Conservation (phyloP, 1,284 basidiomycete genomes). For the Cryptococcus sp. region DNA sequence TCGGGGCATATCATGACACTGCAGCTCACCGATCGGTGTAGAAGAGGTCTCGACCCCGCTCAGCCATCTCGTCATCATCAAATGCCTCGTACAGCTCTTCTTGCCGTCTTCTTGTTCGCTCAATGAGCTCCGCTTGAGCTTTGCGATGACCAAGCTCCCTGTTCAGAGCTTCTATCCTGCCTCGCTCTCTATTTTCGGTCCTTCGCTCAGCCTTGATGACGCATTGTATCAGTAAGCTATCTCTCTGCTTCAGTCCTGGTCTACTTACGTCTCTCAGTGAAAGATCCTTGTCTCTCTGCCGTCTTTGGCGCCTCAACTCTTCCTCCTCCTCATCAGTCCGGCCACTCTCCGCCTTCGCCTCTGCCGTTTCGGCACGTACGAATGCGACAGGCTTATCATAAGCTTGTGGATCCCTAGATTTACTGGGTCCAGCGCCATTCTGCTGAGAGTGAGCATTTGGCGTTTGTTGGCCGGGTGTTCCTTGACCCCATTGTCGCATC, state of each 20-base stretch:
- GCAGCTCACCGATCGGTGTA: slow-evolving; percentile 72
- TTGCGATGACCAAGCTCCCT: slow-evolving; percentile 71
- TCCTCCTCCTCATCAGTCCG: slow-evolving; percentile 86
- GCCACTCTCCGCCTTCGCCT: slow-evolving; percentile 50
- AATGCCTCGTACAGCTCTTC: slow-evolving; percentile 71
- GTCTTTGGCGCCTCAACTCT: slow-evolving; percentile 68
- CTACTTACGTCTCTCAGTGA: slow-evolving; percentile 78
- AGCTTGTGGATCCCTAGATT: slow-evolving; percentile 64
- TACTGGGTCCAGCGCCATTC: slow-evolving; percentile 18
- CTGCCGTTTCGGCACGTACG: slow-evolving; percentile 65
- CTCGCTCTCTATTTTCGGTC: slow-evolving; percentile 72
- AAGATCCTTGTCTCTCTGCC: slow-evolving; percentile 72
- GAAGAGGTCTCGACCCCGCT: slow-evolving; percentile 61
- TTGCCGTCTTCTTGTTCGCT: slow-evolving; percentile 70
- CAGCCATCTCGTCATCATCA: slow-evolving; percentile 89
- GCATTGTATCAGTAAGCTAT: background rate
- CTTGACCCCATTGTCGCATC: slow-evolving; percentile 11
- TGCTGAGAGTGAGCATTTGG: slow-evolving; percentile 6
- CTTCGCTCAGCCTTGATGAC: slow-evolving; percentile 57
- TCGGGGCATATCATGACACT: background rate
- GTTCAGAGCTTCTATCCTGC: slow-evolving; percentile 71
- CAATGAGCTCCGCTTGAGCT: slow-evolving; percentile 70
- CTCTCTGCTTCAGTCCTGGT: background rate
- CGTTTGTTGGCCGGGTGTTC: slow-evolving; percentile 5
- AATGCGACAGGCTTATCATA: slow-evolving; percentile 77